A percentile compares a stretch with the other conserved stretches of the same genome.
phyloP scores from a whole-genome alignment of 257 asterid species.

The Dorcoceras hygrometricum region DNA sequence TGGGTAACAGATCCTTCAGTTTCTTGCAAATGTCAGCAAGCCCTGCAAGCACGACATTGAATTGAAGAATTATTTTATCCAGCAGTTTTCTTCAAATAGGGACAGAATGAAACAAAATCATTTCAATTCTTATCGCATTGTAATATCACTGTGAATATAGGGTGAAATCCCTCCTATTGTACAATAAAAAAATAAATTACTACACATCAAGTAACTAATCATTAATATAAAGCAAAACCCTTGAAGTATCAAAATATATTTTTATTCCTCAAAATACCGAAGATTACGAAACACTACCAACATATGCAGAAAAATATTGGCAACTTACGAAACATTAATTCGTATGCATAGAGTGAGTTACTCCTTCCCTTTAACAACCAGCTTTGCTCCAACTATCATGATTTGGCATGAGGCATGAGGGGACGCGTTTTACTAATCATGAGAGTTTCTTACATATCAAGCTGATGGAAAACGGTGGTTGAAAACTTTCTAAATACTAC shows the following conservation, averaged over 20 bases:
- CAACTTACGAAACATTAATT: neutral
- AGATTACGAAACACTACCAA: slow-evolving; percentile 7
- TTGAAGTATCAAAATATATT: neutral
- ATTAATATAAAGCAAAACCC: too few species aligned
- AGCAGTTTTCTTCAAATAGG: slow-evolving; percentile 12
- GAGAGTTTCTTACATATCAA: slow-evolving; percentile 2
- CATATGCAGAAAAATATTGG: neutral
- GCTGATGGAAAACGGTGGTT: neutral
- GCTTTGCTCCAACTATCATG: neutral
- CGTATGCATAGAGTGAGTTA: neutral
- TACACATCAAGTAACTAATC: neutral
- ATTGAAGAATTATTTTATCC: slow-evolving; percentile 12
- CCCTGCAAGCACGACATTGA: slow-evolving; percentile 45
- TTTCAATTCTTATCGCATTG: slow-evolving; percentile 13
- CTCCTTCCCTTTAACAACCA: neutral
- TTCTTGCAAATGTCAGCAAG: slow-evolving; percentile 44
- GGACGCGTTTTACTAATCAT: neutral
- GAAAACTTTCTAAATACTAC: neutral
- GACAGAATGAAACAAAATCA: slow-evolving; percentile 4
- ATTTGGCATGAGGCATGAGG: slow-evolving; percentile 2
- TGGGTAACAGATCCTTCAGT: slow-evolving; percentile 65
- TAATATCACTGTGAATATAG: slow-evolving; percentile 3
- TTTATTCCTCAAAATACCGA: neutral
- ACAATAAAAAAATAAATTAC: neutral
- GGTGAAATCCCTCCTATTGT: neutral